phyloP scores from a whole-genome alignment of 805 yeast species.

The Saccharomycopsis fermentans region DNA sequence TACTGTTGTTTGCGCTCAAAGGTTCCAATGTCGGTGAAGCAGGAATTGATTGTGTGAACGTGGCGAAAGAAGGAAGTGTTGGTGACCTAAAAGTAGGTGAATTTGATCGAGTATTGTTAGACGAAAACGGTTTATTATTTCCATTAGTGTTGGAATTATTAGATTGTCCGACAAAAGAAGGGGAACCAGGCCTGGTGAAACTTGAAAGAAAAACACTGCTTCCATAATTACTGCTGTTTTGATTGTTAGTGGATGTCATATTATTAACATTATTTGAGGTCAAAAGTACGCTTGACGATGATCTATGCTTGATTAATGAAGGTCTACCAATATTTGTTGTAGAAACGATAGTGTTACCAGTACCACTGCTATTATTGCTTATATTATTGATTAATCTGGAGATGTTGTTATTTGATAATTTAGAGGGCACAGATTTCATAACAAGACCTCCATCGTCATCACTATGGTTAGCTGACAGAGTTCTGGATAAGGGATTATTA shows the following conservation, averaged over 20 bases:
- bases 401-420: background rate
- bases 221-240: background rate
- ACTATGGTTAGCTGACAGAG: background rate
- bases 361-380: background rate
- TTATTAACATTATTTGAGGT: background rate
- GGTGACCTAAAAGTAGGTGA: constrained; percentile 10
- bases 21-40: constrained; percentile 14
- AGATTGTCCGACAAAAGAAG: background rate
- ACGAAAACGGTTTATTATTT: background rate
- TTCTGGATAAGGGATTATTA: background rate
- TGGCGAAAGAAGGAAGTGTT: constrained; percentile 12
- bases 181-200: constrained; percentile 10
- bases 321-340: background rate
- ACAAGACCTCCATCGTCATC: constrained; percentile 14
- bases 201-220: background rate
- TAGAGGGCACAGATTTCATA: constrained; percentile 6
- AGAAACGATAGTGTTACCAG: background rate
- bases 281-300: background rate
- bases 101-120: constrained; percentile 5
- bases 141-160: background rate
- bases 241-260: background rate
- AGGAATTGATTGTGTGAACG: constrained; percentile 12
- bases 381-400: constrained; percentile 1
- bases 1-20: background rate
- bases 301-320: background rate